Evolutionary conservation across 495 filamentous ascomycete species (phyloP), one percentile per base, ranked within the genome.

Genomic region (Aspergillus kassunensis): DNA sequence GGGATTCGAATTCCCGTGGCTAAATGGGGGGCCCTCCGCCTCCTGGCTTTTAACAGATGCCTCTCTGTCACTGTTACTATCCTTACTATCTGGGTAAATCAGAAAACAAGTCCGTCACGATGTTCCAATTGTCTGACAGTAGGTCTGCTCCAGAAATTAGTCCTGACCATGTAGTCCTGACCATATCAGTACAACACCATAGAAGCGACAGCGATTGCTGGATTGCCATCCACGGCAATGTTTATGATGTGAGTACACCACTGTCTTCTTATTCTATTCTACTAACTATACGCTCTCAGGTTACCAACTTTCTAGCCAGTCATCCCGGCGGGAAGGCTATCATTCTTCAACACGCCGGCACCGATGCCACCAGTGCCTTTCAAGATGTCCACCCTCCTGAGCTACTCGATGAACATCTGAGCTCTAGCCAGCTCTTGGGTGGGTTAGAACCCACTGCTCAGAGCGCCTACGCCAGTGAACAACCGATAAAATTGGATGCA

Each of bases 321-420:
- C 91, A 96, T 64, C 91, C 91, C 6, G 91, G 90, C 45, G 91
- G 91, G 52, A 78, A 86, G 44, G 90, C 87, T 58, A 84, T 90
- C 49, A 95, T 97, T 54, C 74, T 96, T 9, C 82, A 88, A 60
- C 83, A 95, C 20, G 86, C 90, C 4, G 91, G 91, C 34, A 79
- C 77, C 51, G 90, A 97, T 71, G 91, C 90, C 40, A 96, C 91
- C 6, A 83, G 88, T 51, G 90, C 95, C 67, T 97, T 87, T 69
- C 91, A 96, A 61, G 89, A 90, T 19, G 84, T 95, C 48, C 90
- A 96, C 57, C 90, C 91, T 16, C 83, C 86, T 0, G 90, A 88
- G 18, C 90, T 80, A 2, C 74, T 96, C n/a, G 88, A 96, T 72
- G 85, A 88, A 37, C 85, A 84, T 57, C 86, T 96, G 51, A 79